phyloP scores from a whole-genome alignment of 768 basidiomycete genomes.

The Boletus speciosus region DNA sequence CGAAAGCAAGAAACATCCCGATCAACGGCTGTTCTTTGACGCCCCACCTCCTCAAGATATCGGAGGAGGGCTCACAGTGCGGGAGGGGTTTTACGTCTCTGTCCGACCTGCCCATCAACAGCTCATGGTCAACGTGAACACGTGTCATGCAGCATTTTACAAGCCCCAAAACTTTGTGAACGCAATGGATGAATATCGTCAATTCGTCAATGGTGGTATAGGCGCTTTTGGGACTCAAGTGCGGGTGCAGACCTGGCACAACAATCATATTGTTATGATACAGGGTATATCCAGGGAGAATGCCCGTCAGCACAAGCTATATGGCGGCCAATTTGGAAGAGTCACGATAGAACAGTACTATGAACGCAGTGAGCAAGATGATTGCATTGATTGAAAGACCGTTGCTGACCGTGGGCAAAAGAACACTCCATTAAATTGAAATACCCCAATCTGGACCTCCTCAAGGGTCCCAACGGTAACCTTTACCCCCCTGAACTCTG shows the following conservation, averaged over 20 bases:
- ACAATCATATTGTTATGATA: constrained; percentile 67
- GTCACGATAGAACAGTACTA: constrained; percentile 49
- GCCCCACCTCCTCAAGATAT: constrained; percentile 33
- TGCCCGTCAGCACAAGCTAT: constrained; percentile 40
- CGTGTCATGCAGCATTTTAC: constrained; percentile 50
- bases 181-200: constrained; percentile 37
- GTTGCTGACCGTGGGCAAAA: constrained; percentile 15
- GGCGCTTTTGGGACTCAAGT: constrained; percentile 60
- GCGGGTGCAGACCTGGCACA: constrained; percentile 59
- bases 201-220: constrained; percentile 48
- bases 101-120: constrained; percentile 41
- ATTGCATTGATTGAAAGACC: neutral
- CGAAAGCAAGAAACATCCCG: constrained; percentile 27
- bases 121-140: constrained; percentile 52
- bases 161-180: constrained; percentile 39
- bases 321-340: constrained; percentile 31
- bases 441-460: constrained; percentile 37
- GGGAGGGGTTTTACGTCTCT: constrained; percentile 46
- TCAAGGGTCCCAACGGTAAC: constrained; percentile 37
- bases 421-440: constrained; percentile 38
- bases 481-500: constrained; percentile 48
- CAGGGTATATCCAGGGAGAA: constrained; percentile 42
- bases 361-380: constrained; percentile 32
- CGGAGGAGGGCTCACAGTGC: constrained; percentile 53
- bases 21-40: constrained; percentile 40